Evolutionary conservation across 495 filamentous ascomycete genomes (phyloP), one percentile per base, ranked within the genome.

Genomic region (Penicillium daleae): DNA sequence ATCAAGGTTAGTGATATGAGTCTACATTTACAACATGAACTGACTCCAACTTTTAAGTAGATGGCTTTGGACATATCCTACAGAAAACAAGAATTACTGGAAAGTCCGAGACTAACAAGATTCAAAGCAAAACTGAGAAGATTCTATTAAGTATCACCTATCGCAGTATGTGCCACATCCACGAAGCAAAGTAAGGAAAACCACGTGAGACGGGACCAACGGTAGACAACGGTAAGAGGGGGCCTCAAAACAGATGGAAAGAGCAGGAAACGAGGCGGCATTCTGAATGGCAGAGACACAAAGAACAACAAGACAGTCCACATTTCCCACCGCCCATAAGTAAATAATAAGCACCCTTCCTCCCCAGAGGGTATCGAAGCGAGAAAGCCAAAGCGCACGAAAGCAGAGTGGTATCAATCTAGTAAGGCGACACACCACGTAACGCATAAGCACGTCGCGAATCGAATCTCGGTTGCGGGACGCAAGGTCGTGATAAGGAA

Each of bases 391-490:
- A 61, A 68, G 48, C 65, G 64, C 67, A 64, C 56, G 62, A 63
- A 73, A 71, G 66, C 67, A 72, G 69, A 73, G 73, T 82, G 79
- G 78, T 82, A 83, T 83, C 80, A 82, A 80, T 83, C 80, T 82
- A 82, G 76, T 72, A 65, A 62, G 69, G 72, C 70, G 73, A 73
- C 69, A 70, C 69, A 74, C 70, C 73, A 69, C 76, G 73, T 75
- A 74, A 76, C 74, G 69, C 70, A 60, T 76, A 54, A 71, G 53
- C 64, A 65, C 68, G 65, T 65, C 70, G 70, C 76, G 71, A 71
- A 71, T 68, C 68, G 57, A 66, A 48, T 57, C 46, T 71, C 68
- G 66, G 70, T 75, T 74, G 73, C 72, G 71, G 65, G 69, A 70
- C 68, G 71, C 66, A 71, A 56, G 67, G 71, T 77, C 76, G 69